Base-by-base conservation (phyloP, 2,329 filamentous ascomycete species). In the Arthrobotrys pseudoclavata region DNA sequence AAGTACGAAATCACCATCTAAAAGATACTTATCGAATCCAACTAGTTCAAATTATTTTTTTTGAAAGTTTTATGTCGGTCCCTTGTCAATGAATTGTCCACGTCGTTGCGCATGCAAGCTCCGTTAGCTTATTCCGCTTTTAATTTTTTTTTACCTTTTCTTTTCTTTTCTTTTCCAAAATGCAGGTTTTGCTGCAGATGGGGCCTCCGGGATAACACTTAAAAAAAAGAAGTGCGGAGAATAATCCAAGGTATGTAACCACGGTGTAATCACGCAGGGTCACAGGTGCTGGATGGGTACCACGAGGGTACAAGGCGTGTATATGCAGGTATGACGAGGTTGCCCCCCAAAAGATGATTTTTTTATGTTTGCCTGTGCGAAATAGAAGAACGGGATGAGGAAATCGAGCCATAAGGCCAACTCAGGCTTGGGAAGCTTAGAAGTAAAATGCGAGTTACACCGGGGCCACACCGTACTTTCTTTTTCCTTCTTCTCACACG, bases 51-150 rank as follows among this genome's bases (percentile, higher is more conserved):
- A 70, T 68, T 45, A 62, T 53, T 45, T 15, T n/a, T 60, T 61
- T 76, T 70, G 61, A 71, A 68, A 77, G 60, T n/a, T 53, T 31
- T 55, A 60, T 37, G 61, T 72, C 50, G 61, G 42, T 63, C 55
- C 57, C 68, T 71, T 71, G 72, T 76, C 72, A 48, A 77, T 77
- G 74, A 77, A 77, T 71, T 77, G 74, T 77, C 74, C 74, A 77
- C 67, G 69, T 74, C 69, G 69, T 74, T 74, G 69, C 69, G 74
- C 74, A 77, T 77, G 67, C 74, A 71, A 71, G 74, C 74, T 61
- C 63, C 42, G 67, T 71, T 77, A 77, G 74, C 67, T 55, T 67
- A 61, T 71, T 77, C 53, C 67, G 52, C 70, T 77, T 70, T 53
- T 57, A 76, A 76, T 67, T 62, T 31, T 6, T 48, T 42, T 72